Conservation (phyloP, 148 eudicot genomes). For the Arctostaphylos glauca region DNA sequence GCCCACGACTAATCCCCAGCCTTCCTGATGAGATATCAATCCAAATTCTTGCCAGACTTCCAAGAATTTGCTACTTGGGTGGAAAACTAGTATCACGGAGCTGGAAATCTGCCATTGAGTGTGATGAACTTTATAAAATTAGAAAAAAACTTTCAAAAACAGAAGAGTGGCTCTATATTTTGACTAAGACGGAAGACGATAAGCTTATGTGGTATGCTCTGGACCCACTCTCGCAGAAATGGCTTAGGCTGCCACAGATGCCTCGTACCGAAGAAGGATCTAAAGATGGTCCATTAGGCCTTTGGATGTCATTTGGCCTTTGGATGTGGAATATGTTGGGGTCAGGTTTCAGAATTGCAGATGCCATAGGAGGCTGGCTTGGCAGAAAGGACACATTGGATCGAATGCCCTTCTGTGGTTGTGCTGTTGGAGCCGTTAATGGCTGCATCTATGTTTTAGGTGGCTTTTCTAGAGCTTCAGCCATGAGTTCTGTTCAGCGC, state of each 20-base stretch:
- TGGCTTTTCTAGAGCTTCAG: slow-evolving; percentile 64
- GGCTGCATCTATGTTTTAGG: slow-evolving; percentile 86
- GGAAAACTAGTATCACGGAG: slow-evolving; percentile 67
- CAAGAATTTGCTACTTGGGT: slow-evolving; percentile 54
- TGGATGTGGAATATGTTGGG: slow-evolving; percentile 64
- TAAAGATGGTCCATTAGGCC: slow-evolving; percentile 42
- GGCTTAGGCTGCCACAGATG: slow-evolving; percentile 84
- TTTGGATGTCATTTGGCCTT: slow-evolving; percentile 46
- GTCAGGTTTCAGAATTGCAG: slow-evolving; percentile 60
- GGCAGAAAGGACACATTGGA: slow-evolving; percentile 53
- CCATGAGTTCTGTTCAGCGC: slow-evolving; percentile 68
- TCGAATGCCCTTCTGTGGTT: slow-evolving; percentile 72
- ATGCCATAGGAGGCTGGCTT: slow-evolving; percentile 71
- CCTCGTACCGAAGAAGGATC: slow-evolving; percentile 55
- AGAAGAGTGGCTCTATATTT: slow-evolving; percentile 82
- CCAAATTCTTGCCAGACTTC: slow-evolving; percentile 85
- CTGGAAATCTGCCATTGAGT: slow-evolving; percentile 70
- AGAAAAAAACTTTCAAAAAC: slow-evolving; percentile 74
- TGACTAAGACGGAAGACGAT: slow-evolving; percentile 54
- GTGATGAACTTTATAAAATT: slow-evolving; percentile 61
- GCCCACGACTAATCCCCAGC: slow-evolving; percentile 66
- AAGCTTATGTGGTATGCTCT: slow-evolving; percentile 69
- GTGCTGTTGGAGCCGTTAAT: slow-evolving; percentile 72
- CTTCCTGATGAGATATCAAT: slow-evolving; percentile 96
- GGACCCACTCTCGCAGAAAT: slow-evolving; percentile 67